Base-by-base conservation (phyloP, 108 stramenopile species). In the Nitzschia sp. region DNA sequence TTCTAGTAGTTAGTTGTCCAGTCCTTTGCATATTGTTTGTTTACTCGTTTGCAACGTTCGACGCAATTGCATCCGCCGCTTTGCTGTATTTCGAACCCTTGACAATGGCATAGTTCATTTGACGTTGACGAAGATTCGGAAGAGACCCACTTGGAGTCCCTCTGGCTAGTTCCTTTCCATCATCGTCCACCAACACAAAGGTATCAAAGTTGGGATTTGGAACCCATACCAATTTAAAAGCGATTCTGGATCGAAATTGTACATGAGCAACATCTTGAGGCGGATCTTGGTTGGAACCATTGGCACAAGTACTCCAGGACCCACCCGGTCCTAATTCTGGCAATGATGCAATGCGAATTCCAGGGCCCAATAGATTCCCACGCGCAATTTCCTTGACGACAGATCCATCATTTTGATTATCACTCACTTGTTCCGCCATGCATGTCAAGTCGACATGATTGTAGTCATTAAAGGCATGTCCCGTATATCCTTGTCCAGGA, bases 401-500 rank as follows among this genome's bases (percentile, higher is more conserved):
- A 1, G 57, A 54, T 49, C 93, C 93, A 58, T 92, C 90, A 59
- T 96, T 92, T 62, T 85, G 60, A 66, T 89, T 91, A 55, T 92
- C 86, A 1, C 87, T 71, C 1, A 71, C 72, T 18, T 82, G 64
- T 55, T 90, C 93, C 34, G 72, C 72, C 93, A 96, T 96, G 34
- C 89, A 82, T 2, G 92, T 93, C 63, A 96, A 76, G 74, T 96
- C 96, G 26, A 91, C 90, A 68, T 96, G 96, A 66, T 96, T 96
- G 64, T 63, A 95, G 72, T 96, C 96, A 45, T 94, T 93, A 79
- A 96, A 96, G 19, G 79, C 76, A 64, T 96, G 96, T 1, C 96
- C 96, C 25, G 96, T 96, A 68, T 96, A 96, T 34, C 96, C 96
- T 54, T 84, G 71, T 28, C 96, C 96, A 1, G 96, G 96, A 30